Percentiles rank a stretch among this genome's conserved stretches.
Evolutionary conservation across 2,329 filamentous ascomycete genomes (phyloP).

Genomic region (Fusarium fracticaudum): DNA sequence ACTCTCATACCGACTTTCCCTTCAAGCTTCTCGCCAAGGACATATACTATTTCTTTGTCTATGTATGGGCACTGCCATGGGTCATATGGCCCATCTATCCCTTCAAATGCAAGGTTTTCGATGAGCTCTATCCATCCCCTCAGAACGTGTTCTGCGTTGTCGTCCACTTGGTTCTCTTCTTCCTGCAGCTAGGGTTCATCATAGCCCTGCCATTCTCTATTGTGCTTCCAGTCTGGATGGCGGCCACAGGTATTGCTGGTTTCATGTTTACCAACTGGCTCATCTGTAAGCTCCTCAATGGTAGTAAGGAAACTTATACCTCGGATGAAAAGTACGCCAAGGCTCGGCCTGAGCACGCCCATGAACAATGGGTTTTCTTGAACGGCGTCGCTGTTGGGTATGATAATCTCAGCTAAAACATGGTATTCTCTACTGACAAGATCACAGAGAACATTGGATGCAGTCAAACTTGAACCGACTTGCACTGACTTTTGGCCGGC

Average conservation of each 20-base stretch:
- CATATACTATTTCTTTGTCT: conserved; percentile 64
- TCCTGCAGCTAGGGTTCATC: conserved; percentile 70
- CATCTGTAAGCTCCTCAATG: conserved; percentile 62
- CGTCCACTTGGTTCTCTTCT: conserved; percentile 66
- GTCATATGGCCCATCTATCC: conserved; percentile 68
- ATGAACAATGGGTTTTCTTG: conserved; percentile 83
- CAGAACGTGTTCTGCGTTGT: conserved; percentile 66
- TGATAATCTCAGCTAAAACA: conserved; percentile 36
- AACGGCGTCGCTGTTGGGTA: conserved; percentile 76
- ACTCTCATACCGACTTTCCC: conserved; percentile 68
- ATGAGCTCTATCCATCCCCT: conserved; percentile 70
- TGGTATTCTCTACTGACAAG: conserved; percentile 10
- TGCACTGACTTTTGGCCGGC: conserved; percentile 76
- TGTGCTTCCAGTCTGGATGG: conserved; percentile 60
- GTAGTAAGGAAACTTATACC: conserved; percentile 57
- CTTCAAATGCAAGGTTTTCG: conserved; percentile 62
- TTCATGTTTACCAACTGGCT: conserved; percentile 62
- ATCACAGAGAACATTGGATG: conserved; percentile 68
- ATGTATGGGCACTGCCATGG: conserved; percentile 66
- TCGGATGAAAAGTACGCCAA: conserved; percentile 65
- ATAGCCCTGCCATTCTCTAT: conserved; percentile 63
- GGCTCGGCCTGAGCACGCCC: conserved; percentile 58
- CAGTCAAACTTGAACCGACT: conserved; percentile 76
- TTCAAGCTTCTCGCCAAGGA: conserved; percentile 62
- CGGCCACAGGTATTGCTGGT: conserved; percentile 48